Evolutionary conservation across 2,329 filamentous ascomycete species (phyloP).

Genomic region (Colletotrichum sp.): DNA sequence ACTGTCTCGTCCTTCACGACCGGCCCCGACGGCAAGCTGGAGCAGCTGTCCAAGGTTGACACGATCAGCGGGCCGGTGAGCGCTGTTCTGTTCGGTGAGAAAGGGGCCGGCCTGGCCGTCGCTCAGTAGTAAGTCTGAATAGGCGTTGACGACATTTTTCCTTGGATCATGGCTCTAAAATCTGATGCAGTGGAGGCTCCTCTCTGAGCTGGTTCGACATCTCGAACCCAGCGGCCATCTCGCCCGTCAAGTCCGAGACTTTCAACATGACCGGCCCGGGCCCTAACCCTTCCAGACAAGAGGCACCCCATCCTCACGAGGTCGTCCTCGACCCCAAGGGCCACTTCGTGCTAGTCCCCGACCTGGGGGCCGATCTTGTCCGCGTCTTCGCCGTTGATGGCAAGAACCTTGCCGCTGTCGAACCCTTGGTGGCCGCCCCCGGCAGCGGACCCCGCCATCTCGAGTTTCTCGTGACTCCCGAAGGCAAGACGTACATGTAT

Average conservation of each 20-base stretch:
- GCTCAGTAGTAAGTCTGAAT: constrained; percentile 50
- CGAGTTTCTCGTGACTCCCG: constrained; percentile 54
- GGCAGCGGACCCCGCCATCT: constrained; percentile 71
- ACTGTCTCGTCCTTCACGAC: constrained; percentile 48
- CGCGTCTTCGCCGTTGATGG: constrained; percentile 61
- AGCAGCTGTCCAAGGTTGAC: constrained; percentile 36
- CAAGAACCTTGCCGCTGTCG: constrained; percentile 42
- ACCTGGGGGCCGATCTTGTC: constrained; percentile 69
- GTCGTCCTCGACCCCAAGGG: constrained; percentile 70
- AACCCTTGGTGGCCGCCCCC: constrained; percentile 45
- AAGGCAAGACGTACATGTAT: constrained; percentile 59
- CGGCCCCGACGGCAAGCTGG: constrained; percentile 42
- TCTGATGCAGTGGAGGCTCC: constrained; percentile 37
- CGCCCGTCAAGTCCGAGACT: constrained; percentile 39
- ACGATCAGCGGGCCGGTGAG: constrained; percentile 49
- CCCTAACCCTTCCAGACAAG: constrained; percentile 52
- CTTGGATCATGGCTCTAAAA: not conserved
- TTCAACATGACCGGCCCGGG: constrained; percentile 45
- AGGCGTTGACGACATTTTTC: not conserved
- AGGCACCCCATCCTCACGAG: constrained; percentile 67
- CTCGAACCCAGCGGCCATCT: constrained; percentile 39
- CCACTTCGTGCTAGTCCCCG: constrained; percentile 67
- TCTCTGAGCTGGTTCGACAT: constrained; percentile 52
- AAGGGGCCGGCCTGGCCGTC: constrained; percentile 43
- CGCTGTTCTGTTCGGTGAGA: constrained; percentile 46